Base-by-base conservation (phyloP, 306 rosid genomes). In the Prunus salicina region DNA sequence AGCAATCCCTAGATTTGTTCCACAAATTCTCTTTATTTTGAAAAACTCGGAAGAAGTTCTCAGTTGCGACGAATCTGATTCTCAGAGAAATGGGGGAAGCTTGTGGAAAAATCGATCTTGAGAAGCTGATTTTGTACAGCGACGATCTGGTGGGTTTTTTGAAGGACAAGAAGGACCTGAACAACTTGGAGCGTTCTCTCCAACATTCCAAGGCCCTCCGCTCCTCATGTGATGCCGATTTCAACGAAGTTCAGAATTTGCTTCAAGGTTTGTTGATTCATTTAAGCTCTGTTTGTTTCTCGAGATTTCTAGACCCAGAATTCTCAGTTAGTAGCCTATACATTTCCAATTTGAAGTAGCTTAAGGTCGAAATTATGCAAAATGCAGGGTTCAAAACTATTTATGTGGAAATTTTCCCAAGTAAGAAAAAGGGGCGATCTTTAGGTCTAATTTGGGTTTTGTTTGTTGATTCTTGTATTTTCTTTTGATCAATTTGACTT, bases 131-230 rank as follows among this genome's bases (percentile, higher is more conserved):
- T 22, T 84, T 92, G 14, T 84, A 57, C 83, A 41, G 86, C 66
- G 81, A 88, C 57, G 98, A 92, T 78, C 86, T 95, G 27, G 78
- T 92, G 15, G 64, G 52, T 57, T 76, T 87, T 3, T 41, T 92
- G 75, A 73, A 78, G 76, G 93, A 87, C 65, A 51, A 76, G 57
- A 75, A 73, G 19, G 98, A 92, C 77, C 22, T 76, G 76, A 67
- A 68, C 80, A 58, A 24, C 88, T 50, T 88, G 72, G 72, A 70
- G 5, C 89, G 79, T 64, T 85, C 82, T 79, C 86, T 88, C 19
- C 85, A 76, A 43, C 84, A 82, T 20, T 32, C 69, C 62, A 19
- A 56, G 60, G 53, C 85, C 20, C 84, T 92, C 47, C 84, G 86
- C 68, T 85, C 97, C 32, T 76, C 86, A 27, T 85, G 84, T 75